Conservation (phyloP, 768 basidiomycete genomes). For the Tephrocybe sp. region DNA sequence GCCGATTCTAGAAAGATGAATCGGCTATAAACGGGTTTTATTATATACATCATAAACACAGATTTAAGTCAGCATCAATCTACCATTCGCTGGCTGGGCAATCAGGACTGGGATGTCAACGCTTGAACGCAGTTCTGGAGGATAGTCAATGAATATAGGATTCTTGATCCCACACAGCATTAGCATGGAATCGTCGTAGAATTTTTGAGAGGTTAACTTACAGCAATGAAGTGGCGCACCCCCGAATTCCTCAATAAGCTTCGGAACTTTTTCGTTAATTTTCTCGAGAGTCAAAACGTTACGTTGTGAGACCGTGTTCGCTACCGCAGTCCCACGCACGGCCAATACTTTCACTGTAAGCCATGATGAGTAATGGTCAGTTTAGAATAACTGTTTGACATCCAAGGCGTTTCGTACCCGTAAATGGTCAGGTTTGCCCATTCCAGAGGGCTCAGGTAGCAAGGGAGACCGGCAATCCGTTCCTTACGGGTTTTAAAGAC, state of each 20-base stretch:
- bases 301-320: conserved; percentile 71
- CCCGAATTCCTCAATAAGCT: conserved; percentile 65
- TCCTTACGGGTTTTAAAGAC: too few species aligned
- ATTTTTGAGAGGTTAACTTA: conserved; percentile 27
- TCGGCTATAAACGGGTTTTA: too few species aligned
- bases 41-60: too few species aligned
- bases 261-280: conserved; percentile 51
- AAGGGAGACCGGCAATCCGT: too few species aligned
- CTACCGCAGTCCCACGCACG: conserved; percentile 77
- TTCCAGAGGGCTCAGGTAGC: conserved; percentile 91
- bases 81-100: too few species aligned
- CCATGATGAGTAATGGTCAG: neutral
- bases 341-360: conserved; percentile 73
- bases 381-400: neutral
- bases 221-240: conserved; percentile 78
- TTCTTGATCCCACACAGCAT: conserved; percentile 24
- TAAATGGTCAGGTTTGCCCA: conserved; percentile 72
- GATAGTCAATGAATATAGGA: conserved; percentile 25
- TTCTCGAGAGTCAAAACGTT: conserved; percentile 49
- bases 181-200: conserved; percentile 21
- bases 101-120: conserved; percentile 28
- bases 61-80: too few species aligned
- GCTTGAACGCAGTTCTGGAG: conserved; percentile 17
- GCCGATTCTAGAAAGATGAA: too few species aligned
- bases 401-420: conserved; percentile 37